Evolutionary conservation across 2,329 filamentous ascomycete species (phyloP).

Genomic region (Aureobasidium leucospermi): DNA sequence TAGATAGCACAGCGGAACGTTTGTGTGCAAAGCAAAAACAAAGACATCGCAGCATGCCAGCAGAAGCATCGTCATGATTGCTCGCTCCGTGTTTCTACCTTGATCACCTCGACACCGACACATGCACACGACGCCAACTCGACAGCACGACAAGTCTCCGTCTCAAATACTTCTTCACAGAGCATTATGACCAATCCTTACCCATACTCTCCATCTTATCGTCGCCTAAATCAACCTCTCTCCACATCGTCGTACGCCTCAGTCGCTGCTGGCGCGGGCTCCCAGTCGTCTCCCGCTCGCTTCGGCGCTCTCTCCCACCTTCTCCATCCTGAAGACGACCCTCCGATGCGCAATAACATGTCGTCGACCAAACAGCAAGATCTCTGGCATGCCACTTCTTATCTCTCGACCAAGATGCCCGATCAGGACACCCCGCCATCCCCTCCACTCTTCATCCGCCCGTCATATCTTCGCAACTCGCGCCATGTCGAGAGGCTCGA

Average conservation of each 20-base stretch:
- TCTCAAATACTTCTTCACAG: not conserved
- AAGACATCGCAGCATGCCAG: not conserved
- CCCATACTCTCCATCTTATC: conserved; percentile 27
- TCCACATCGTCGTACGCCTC: conserved; percentile 51
- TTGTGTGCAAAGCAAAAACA: not conserved
- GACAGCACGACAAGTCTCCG: not conserved
- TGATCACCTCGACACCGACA: conserved; percentile 7
- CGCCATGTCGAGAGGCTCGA: conserved; percentile 71
- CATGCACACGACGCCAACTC: not conserved
- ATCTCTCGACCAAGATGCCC: not conserved
- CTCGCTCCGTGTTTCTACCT: conserved; percentile 2
- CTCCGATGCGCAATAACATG: conserved; percentile 12
- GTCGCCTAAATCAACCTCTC: conserved; percentile 25
- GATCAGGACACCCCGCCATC: conserved; percentile 7
- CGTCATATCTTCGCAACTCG: conserved; percentile 74
- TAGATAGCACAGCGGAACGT: not conserved
- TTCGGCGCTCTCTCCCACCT: conserved; percentile 49
- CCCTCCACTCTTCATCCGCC: conserved; percentile 61
- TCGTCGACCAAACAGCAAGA: not conserved
- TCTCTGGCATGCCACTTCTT: not conserved
- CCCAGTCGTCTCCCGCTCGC: conserved; percentile 25
- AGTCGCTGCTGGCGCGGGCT: conserved; percentile 40
- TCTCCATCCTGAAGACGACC: conserved; percentile 21
- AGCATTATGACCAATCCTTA: conserved; percentile 38
- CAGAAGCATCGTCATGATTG: conserved; percentile 5